Evolutionary conservation across 106 monocot genomes (phyloP), one percentile per base, ranked within the genome.

Genomic region (Posidonia australis): DNA sequence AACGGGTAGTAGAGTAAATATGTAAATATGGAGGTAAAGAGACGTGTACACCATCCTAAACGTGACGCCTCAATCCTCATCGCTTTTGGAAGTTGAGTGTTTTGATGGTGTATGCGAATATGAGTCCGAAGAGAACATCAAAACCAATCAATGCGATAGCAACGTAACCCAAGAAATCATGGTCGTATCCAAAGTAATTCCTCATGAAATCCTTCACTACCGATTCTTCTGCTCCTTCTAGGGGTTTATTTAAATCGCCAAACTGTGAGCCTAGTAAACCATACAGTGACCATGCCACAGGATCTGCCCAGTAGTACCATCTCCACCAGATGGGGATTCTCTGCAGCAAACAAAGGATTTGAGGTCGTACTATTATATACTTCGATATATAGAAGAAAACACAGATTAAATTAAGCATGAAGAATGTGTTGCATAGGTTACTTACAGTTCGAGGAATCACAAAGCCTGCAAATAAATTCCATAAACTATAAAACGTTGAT

Each of bases 381-480:
- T n/a, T n/a, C n/a, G n/a, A n/a, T n/a, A n/a, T n/a, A n/a, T n/a
- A n/a, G n/a, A n/a, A n/a, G n/a, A n/a, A n/a, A n/a, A n/a, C n/a
- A n/a, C n/a, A n/a, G 17, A 43, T 43, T 41, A 31, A 60, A 28
- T 14, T 10, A 27, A 17, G 5, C 26, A 31, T 31, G 13, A 60
- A n/a, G 12, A 17, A 30, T 12, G 16, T n/a, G n/a, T n/a, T n/a
- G n/a, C n/a, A n/a, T n/a, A n/a, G n/a, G n/a, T n/a, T n/a, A n/a
- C n/a, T n/a, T 45, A 62, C 62, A 20, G 22, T 42, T 32, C 79
- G 74, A 64, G 91, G 91, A 51, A 82, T 76, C 10, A 92, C 30
- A 58, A 74, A 92, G 28, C 92, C 92, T 2, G 82, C 75, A 62
- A 92, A 92, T 82, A 92, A n/a, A n/a, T n/a, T n/a, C n/a, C n/a